Percentiles rank a stretch among this genome's conserved stretches.
phyloP scores from a whole-genome alignment of 768 basidiomycete genomes.

The Dioszegia aurantiaca region DNA sequence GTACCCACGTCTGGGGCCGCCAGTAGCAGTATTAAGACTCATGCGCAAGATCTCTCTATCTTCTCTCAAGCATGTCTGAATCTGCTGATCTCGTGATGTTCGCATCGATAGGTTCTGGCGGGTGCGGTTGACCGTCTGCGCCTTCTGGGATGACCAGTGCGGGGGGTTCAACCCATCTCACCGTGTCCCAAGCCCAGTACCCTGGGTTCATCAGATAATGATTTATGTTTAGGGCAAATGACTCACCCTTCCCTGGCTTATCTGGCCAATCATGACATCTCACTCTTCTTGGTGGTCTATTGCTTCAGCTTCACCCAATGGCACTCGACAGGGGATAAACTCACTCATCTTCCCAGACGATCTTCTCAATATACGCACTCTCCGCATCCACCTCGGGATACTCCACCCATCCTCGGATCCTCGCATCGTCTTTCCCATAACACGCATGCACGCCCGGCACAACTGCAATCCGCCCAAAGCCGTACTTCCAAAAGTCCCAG shows the following conservation, averaged over 20 bases:
- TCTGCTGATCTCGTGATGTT: neutral
- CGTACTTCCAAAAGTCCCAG: constrained; percentile 49
- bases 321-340: constrained; percentile 6
- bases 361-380: constrained; percentile 19
- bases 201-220: neutral
- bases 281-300: constrained; percentile 37
- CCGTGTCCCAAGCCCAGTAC: constrained; percentile 29
- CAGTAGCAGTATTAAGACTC: too few species aligned
- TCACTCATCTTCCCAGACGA: constrained; percentile 43
- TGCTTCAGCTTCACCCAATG: constrained; percentile 3
- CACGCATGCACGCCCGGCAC: constrained; percentile 43
- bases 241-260: constrained; percentile 42
- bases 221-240: neutral
- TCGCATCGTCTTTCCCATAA: constrained; percentile 46
- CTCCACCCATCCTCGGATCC: constrained; percentile 43
- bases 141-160: constrained; percentile 21
- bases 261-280: constrained; percentile 50
- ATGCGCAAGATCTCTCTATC: neutral
- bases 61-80: neutral
- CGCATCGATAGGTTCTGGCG: constrained; percentile 5
- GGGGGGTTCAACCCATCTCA: constrained; percentile 40
- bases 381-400: constrained; percentile 26
- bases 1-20: neutral
- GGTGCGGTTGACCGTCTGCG: constrained; percentile 10
- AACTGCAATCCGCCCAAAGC: constrained; percentile 37